Evolutionary conservation across 306 rosid genomes (phyloP), one percentile per base, ranked within the genome.

Genomic region (Luffa acutangula): DNA sequence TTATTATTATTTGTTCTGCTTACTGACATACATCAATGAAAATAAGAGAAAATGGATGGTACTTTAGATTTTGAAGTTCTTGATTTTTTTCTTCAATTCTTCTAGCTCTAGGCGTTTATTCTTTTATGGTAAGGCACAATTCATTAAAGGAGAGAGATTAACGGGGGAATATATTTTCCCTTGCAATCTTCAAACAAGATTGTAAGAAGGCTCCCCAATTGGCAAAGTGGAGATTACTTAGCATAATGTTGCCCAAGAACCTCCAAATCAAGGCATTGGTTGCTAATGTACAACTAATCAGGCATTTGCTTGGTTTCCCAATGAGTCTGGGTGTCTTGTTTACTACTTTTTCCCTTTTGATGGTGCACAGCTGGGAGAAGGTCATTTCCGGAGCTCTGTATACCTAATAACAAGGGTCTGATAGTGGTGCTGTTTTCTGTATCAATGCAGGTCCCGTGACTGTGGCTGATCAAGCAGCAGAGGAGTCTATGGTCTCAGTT

Each of bases 391-490:
- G 7, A 31, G 46, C 14, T 13, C 33, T 51, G 21, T 51, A 37
- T 49, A 15, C 43, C 60, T 25, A 13, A 73, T 73, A 25, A 48
- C 59, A 31, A 43, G 3, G 43, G 14, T 49, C 3, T 73, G 12
- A 5, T 31, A 51, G 33, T 3, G 45, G 42, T 15, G 25, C 42
- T 78, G 20, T 75, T 66, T 53, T 34, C 21, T 66, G 74, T 25
- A 65, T 25, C 79, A 4, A 53, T 76, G 78, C 83, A 94, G 98
- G 98, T 84, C 98, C 97, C 49, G 98, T 92, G 48, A 95, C 96
- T 58, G 85, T 95, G 77, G 98, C 98, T 3, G 98, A 95, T 85
- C 88, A 82, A 86, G 83, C 91, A 45, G 97, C 98, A 5, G 98
- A 95, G 87, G 97, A 91, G 78, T 85, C 95, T 51, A 95, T 92